Base-by-base conservation (phyloP, 176 grass and related monocot genomes). In the Hordeum marinum region DNA sequence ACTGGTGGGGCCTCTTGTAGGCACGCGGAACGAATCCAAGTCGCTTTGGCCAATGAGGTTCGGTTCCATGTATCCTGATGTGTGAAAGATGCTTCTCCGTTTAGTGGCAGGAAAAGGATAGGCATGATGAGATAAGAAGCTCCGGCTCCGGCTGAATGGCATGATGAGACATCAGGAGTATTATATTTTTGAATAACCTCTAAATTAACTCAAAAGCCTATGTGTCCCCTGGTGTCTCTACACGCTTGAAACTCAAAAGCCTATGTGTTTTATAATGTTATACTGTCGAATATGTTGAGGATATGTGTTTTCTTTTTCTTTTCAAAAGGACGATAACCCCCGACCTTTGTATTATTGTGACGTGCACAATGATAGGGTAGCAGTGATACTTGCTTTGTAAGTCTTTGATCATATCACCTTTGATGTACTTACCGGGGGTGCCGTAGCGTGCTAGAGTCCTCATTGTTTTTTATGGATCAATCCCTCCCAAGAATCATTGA, bases 21-120 rank as follows among this genome's bases (percentile, higher is more conserved):
- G 84, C 84, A 84, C 82, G 92, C 82, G 84, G 85, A 91, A 91
- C 89, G 91, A 94, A 90, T 88, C 89, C 82, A 85, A 87, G 68
- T 72, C 81, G 11, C 76, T 80, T 68, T 24, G 74, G 81, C 87
- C 87, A 91, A 87, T 89, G 66, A 87, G 77, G 15, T 52, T 52
- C 48, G 6, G 18, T 77, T 85, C 87, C 85, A 71, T 84, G 78
- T 80, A 85, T 89, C 81, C 84, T 81, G 68, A 73, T 54, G 72
- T 80, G 84, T 55, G 80, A 89, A 90, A 94, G 85, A 89, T 90
- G 75, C 87, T 81, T 52, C 82, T 52, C 82, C 82, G 85, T 72
- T 55, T 74, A 80, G 78, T 85, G 85, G 85, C 91, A 90, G 65
- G 82, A 84, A 77, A 90, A 84, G 68, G 91, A 93, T 82, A 93